phyloP scores from a whole-genome alignment of 2,329 filamentous ascomycete genomes.

The Cladophialophora psammophila region DNA sequence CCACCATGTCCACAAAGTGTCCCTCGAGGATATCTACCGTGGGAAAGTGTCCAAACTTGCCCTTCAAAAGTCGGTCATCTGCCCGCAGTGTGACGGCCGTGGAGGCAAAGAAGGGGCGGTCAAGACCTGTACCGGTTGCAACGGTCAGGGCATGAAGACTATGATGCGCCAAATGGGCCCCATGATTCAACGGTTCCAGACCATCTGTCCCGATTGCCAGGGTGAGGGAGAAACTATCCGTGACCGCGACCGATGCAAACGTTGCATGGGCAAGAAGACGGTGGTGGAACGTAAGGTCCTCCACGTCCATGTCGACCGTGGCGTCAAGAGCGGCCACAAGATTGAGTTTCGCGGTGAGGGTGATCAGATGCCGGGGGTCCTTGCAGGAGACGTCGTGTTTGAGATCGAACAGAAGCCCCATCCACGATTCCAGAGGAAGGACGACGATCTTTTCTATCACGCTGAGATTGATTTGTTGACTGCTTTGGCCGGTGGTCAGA shows the following conservation, averaged over 20 bases:
- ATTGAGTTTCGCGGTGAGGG: slow-evolving; percentile 97
- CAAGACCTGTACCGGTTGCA: slow-evolving; percentile 87
- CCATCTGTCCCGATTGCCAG: slow-evolving; percentile 96
- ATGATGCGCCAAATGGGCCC: slow-evolving; percentile 99
- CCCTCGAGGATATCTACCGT: slow-evolving; percentile 95
- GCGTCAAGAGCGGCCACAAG: slow-evolving; percentile 92
- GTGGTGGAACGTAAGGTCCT: slow-evolving; percentile 96
- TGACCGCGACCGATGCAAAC: slow-evolving; percentile 97
- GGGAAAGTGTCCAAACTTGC: slow-evolving; percentile 98
- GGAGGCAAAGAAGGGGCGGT: slow-evolving; percentile 99
- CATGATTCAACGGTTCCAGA: slow-evolving; percentile 99
- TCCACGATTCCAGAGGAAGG: slow-evolving; percentile 89
- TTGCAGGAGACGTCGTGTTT: slow-evolving; percentile 95
- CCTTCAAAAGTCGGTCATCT: slow-evolving; percentile 96
- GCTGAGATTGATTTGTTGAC: slow-evolving; percentile 96
- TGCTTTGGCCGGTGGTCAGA: slow-evolving; percentile 86
- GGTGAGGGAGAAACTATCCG: slow-evolving; percentile 97
- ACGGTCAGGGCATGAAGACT: slow-evolving; percentile 97
- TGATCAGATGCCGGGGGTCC: slow-evolving; percentile 90
- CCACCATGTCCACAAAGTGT: slow-evolving; percentile 97
- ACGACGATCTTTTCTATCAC: slow-evolving; percentile 94
- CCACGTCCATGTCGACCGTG: slow-evolving; percentile 95
- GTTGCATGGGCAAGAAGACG: slow-evolving; percentile 97
- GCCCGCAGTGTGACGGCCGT: slow-evolving; percentile 88
- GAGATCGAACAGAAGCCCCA: slow-evolving; percentile 99